Evolutionary conservation across 2,329 filamentous ascomycete species (phyloP), one percentile per base, ranked within the genome.

Genomic region (Colletotrichum sp.): DNA sequence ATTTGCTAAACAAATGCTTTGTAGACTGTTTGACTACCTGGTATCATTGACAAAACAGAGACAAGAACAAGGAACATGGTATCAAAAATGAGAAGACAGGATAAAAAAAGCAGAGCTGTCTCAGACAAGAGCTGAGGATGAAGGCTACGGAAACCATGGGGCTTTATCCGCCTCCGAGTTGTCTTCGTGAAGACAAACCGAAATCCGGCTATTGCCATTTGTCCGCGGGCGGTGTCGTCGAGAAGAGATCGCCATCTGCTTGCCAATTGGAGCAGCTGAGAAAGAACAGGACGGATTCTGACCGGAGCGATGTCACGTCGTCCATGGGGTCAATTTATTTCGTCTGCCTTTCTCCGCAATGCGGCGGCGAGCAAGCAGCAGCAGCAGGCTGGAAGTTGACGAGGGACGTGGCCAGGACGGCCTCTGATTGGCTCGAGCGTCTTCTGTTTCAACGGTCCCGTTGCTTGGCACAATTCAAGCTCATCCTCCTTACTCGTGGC

Each of bases 381-480:
- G 6, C 43, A 52, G 43, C 21, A 26, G 18, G 59, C 10, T 28
- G 26, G 8, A 16, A 43, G 14, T 28, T 26, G 60, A 66, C 60
- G 63, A 59, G 24, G 34, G 61, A 16, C 34, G 32, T 64, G 61
- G 24, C 32, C 34, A 39, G 34, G 13, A 21, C 34, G 21, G 21
- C 13, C n/a, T 34, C n/a, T 72, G 52, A 68, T 75, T 75, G 73
- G 73, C 24, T 24, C 3, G n/a, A 26, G 3, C 59, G 13, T 57
- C 64, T 57, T 52, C 26, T 43, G 14, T n/a, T 60, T 73, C 57
- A 73, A 65, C 57, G 70, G 48, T 48, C 55, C 43, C 12, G 14
- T 9, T 18, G 68, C 68, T 70, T 75, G 73, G 73, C 70, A 48
- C 64, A 68, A 52, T 68, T 67, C 63, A 72, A 72, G 72, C 69